Conservation (phyloP, 1,284 basidiomycete genomes). For the Mycosarcoma maydis region DNA sequence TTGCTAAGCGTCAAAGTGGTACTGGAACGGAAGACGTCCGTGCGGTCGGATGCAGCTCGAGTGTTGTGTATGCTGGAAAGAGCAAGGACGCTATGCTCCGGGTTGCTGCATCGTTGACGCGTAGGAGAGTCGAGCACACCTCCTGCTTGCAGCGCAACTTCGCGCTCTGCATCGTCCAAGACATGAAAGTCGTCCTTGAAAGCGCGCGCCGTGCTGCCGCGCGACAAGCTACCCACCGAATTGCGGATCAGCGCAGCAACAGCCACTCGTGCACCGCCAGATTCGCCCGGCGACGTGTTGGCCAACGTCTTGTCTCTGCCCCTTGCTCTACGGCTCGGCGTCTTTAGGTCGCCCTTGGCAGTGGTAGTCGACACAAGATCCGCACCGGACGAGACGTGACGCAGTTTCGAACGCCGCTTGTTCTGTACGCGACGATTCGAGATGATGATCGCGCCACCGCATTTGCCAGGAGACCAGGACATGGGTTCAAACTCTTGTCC, state of each 20-base stretch:
- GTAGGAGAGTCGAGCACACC: slow-evolving; percentile 20
- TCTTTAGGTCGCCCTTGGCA: slow-evolving; percentile 12
- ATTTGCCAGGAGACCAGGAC: slow-evolving; percentile 32
- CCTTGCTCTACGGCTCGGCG: slow-evolving; percentile 16
- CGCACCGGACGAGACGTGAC: slow-evolving; percentile 16
- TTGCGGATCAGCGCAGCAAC: slow-evolving; percentile 15
- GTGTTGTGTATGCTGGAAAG: neutral
- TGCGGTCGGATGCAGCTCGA: neutral
- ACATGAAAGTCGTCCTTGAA: slow-evolving; percentile 11
- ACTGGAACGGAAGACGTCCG: slow-evolving; percentile 22
- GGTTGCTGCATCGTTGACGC: neutral
- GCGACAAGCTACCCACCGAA: slow-evolving; percentile 16
- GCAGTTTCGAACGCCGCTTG: slow-evolving; percentile 26
- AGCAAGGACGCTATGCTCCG: neutral
- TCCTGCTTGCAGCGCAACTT: neutral
- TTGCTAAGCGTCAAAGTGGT: slow-evolving; percentile 13
- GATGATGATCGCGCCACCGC: slow-evolving; percentile 14
- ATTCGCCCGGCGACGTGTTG: slow-evolving; percentile 3
- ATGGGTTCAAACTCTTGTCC: slow-evolving; percentile 43
- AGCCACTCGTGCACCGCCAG: neutral
- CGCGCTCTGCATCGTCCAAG: slow-evolving; percentile 7
- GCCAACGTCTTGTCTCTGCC: neutral
- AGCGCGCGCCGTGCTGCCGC: neutral
- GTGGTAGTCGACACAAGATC: slow-evolving; percentile 14
- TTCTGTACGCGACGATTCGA: slow-evolving; percentile 27